Evolutionary conservation across 306 rosid species (phyloP), one percentile per base, ranked within the genome.

Genomic region (Rosa persica): DNA sequence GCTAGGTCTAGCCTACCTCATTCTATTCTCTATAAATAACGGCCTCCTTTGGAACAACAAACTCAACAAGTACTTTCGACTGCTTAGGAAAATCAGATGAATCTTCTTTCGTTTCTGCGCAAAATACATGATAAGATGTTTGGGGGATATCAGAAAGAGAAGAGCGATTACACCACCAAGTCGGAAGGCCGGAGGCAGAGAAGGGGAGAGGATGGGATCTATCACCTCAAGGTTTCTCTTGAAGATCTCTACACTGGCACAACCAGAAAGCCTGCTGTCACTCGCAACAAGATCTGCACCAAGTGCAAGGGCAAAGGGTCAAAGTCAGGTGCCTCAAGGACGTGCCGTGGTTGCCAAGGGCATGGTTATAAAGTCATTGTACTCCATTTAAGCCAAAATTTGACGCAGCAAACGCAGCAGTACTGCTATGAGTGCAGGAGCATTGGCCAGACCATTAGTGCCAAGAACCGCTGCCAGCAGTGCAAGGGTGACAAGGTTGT

Each of bases 341-440:
- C 82, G 70, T 94, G 98, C 77, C 82, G 91, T 83, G 91, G 90
- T 47, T 94, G 98, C 82, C 96, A 92, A 88, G 98, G 98, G 65
- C 81, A 92, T 72, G 98, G 98, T 74, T 87, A 90, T 94, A 94
- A 92, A 82, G 89, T 92, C 38, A 88, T 94, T 13, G 89, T 88
- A 6, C 89, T 97, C 66, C 98, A 90, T 36, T 90, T 94, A 7
- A 97, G 98, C 1, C 85, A 17, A 1, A 4, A 89, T 27, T 92
- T 94, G 98, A 92, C 90, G 71, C 98, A 94, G 85, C 97, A 92
- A 79, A 94, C 90, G 98, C 97, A 92, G 82, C 93, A 94, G 73
- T 82, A 94, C 79, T 94, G 98, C 83, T 87, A 83, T 87, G 98
- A 94, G 73, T 94, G 98, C 52, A 94, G 87, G 87, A 97, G 98